phyloP scores from a whole-genome alignment of 768 basidiomycete species.

The Suillus americanus region DNA sequence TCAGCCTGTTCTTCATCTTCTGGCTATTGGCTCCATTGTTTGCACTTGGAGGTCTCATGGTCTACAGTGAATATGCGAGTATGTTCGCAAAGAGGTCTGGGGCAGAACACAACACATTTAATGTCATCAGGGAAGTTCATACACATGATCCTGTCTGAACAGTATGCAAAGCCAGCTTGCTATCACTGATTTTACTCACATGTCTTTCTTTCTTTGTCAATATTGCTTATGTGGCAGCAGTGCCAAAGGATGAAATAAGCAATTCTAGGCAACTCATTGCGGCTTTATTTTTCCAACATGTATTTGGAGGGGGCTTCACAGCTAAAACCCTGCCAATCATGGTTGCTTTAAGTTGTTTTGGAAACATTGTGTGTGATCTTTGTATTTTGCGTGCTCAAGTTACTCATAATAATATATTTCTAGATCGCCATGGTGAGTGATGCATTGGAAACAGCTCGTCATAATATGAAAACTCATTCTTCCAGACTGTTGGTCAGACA shows the following conservation, averaged over 20 bases:
- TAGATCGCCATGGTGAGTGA: constrained; percentile 4
- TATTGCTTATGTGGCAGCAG: constrained; percentile 36
- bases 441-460: neutral
- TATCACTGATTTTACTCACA: constrained; percentile 43
- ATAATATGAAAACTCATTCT: neutral
- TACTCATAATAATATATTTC: neutral
- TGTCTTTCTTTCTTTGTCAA: constrained; percentile 49
- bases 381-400: constrained; percentile 4
- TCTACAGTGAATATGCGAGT: constrained; percentile 43
- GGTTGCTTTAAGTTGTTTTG: constrained; percentile 41
- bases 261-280: constrained; percentile 45
- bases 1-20: constrained; percentile 2
- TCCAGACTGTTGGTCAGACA: constrained; percentile 39
- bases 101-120: constrained; percentile 47
- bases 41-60: constrained; percentile 5
- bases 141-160: constrained; percentile 42
- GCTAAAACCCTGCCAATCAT: constrained; percentile 38
- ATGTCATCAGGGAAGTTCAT: constrained; percentile 42
- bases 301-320: constrained; percentile 42
- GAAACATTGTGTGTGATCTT: constrained; percentile 33
- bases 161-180: constrained; percentile 42
- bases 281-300: constrained; percentile 48
- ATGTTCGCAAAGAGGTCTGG: constrained; percentile 51
- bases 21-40: constrained; percentile 3
- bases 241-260: constrained; percentile 44